phyloP scores from a whole-genome alignment of 768 basidiomycete species.

The Podaxis pistillaris region DNA sequence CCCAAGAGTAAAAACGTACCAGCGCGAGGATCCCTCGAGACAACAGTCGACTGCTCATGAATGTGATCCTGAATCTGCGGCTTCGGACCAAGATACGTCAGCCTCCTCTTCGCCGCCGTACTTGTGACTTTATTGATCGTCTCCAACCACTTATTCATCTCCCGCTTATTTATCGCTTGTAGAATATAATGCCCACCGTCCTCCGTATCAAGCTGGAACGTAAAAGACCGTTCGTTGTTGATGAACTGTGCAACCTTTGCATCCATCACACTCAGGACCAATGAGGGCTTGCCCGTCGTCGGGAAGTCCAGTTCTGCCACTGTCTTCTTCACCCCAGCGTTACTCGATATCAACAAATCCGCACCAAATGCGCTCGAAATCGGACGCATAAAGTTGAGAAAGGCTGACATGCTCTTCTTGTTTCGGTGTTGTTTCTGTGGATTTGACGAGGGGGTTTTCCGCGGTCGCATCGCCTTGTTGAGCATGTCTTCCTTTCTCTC shows the following conservation, averaged over 20 bases:
- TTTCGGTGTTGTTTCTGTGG: slow-evolving; percentile 73
- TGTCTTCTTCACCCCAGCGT: slow-evolving; percentile 45
- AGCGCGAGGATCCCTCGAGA: slow-evolving; percentile 71
- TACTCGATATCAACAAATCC: slow-evolving; percentile 45
- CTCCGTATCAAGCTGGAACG: slow-evolving; percentile 81
- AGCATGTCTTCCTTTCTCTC: slow-evolving; percentile 77
- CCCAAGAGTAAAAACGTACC: slow-evolving; percentile 41
- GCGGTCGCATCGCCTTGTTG: slow-evolving; percentile 70
- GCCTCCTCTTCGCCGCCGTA: slow-evolving; percentile 70
- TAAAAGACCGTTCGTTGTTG: slow-evolving; percentile 81
- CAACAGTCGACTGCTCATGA: slow-evolving; percentile 53
- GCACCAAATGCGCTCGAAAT: slow-evolving; percentile 83
- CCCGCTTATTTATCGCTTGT: slow-evolving; percentile 67
- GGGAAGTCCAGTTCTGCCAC: slow-evolving; percentile 75
- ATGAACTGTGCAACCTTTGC: slow-evolving; percentile 68
- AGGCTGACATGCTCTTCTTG: slow-evolving; percentile 86
- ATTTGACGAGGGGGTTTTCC: slow-evolving; percentile 41
- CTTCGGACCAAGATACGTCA: slow-evolving; percentile 77
- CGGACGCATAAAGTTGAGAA: slow-evolving; percentile 86
- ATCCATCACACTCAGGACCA: slow-evolving; percentile 73
- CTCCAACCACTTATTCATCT: slow-evolving; percentile 78
- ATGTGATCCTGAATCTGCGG: slow-evolving; percentile 81
- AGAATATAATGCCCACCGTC: slow-evolving; percentile 83
- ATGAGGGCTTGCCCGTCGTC: slow-evolving; percentile 68
- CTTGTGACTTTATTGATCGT: slow-evolving; percentile 70